phyloP scores from a whole-genome alignment of 306 rosid species.

The Styphnolobium japonicum region DNA sequence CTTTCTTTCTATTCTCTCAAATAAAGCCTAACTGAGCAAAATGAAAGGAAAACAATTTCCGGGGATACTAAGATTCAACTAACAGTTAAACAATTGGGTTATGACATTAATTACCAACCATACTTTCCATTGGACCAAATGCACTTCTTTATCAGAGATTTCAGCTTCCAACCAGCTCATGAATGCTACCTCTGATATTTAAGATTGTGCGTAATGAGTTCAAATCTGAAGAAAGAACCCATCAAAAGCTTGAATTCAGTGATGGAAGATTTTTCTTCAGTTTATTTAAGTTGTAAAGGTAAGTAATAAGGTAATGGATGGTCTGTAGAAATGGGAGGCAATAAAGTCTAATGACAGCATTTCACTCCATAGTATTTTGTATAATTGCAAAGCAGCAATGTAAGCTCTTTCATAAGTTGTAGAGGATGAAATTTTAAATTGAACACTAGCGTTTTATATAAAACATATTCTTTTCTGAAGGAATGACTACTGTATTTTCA shows the following conservation, averaged over 20 bases:
- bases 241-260: conserved; percentile 10
- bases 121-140: conserved; percentile 8
- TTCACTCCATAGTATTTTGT: not conserved
- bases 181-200: conserved; percentile 7
- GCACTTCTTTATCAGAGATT: conserved; percentile 12
- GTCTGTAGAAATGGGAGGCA: not conserved
- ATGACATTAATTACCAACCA: not conserved
- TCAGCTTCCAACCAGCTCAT: conserved; percentile 1
- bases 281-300: not conserved
- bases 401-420: not conserved
- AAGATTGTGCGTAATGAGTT: not conserved
- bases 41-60: not conserved
- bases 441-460: not conserved
- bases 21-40: not conserved
- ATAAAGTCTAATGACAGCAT: not conserved
- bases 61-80: not conserved
- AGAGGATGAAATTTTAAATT: not conserved
- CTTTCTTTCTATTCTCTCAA: not conserved
- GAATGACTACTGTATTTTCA: not conserved
- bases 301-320: not conserved
- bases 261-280: not conserved
- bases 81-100: not conserved
- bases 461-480: not conserved
- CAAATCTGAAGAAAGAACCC: conserved; percentile 7
- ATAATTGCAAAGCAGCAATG: not conserved